phyloP scores from a whole-genome alignment of 108 stramenopile species.

The Cyclostephanos invisitatus region DNA sequence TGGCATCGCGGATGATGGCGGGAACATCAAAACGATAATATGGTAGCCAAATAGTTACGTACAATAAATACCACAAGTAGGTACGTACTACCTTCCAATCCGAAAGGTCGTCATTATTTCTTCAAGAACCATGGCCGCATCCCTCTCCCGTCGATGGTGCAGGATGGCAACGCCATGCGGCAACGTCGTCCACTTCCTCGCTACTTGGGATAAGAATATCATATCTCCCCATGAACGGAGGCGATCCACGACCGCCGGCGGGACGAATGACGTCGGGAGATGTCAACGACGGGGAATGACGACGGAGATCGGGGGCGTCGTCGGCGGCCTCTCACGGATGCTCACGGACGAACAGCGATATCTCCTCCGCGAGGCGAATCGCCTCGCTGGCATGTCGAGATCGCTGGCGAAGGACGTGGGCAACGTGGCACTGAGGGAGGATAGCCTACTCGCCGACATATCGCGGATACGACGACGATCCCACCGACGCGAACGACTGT shows the following conservation, averaged over 20 bases:
- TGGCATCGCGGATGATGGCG: too few species aligned
- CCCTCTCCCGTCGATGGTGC: not conserved
- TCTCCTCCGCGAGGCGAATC: slow-evolving; percentile 54
- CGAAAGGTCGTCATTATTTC: too few species aligned
- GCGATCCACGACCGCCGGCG: not conserved
- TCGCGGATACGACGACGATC: slow-evolving; percentile 16
- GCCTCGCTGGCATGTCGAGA: slow-evolving; percentile 54
- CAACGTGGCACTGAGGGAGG: slow-evolving; percentile 42
- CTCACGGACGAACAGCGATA: slow-evolving; percentile 63
- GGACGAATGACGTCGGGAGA: too few species aligned
- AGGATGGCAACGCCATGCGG: not conserved
- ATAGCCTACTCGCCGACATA: slow-evolving; percentile 36
- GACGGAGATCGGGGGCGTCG: slow-evolving; percentile 19
- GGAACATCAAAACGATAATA: too few species aligned
- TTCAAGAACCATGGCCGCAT: not conserved
- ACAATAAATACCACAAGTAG: too few species aligned
- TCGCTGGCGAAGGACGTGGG: slow-evolving; percentile 54
- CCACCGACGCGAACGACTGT: too few species aligned
- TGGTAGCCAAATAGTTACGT: too few species aligned
- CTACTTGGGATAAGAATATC: not conserved
- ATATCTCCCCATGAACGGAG: too few species aligned
- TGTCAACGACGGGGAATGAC: not conserved
- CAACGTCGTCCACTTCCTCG: not conserved
- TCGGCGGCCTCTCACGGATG: slow-evolving; percentile 50
- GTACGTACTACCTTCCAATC: too few species aligned